Conservation (phyloP, 2,329 filamentous ascomycete species). For the Cladosporium cucumerinum region DNA sequence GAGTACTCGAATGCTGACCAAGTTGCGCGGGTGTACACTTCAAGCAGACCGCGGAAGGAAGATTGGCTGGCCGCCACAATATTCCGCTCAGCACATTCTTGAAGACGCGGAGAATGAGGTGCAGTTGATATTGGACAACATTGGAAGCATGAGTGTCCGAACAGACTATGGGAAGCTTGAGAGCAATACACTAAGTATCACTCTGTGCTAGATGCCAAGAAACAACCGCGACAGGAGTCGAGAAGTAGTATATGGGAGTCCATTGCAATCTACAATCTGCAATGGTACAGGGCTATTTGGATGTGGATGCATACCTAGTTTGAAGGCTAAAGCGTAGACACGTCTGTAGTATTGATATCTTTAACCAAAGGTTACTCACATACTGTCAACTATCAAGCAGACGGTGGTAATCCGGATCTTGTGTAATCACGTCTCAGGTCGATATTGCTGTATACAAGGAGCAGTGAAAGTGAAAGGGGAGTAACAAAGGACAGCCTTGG, state of each 20-base stretch:
- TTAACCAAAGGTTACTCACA: neutral
- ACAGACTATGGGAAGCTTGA: neutral
- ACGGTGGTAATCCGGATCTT: no score
- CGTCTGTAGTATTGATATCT: neutral
- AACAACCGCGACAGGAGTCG: neutral
- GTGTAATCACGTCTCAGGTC: neutral
- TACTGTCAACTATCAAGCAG: no score
- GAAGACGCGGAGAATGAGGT: slow-evolving; percentile 48
- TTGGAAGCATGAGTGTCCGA: neutral
- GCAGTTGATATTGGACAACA: slow-evolving; percentile 39
- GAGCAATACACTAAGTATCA: neutral
- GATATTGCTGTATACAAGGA: neutral
- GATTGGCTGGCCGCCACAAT: slow-evolving; percentile 49
- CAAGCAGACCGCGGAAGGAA: slow-evolving; percentile 40
- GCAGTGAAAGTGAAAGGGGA: neutral
- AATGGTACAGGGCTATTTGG: no score
- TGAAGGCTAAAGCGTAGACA: neutral
- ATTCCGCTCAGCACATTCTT: slow-evolving; percentile 45
- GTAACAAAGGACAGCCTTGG: neutral
- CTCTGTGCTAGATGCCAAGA: neutral
- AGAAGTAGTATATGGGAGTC: no score
- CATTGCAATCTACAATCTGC: no score
- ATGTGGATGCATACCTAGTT: neutral
- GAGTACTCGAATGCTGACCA: slow-evolving; percentile 10
- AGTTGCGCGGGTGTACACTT: slow-evolving; percentile 41